Base-by-base conservation (phyloP, 2,329 filamentous ascomycete genomes). In the Diplodia mutila region DNA sequence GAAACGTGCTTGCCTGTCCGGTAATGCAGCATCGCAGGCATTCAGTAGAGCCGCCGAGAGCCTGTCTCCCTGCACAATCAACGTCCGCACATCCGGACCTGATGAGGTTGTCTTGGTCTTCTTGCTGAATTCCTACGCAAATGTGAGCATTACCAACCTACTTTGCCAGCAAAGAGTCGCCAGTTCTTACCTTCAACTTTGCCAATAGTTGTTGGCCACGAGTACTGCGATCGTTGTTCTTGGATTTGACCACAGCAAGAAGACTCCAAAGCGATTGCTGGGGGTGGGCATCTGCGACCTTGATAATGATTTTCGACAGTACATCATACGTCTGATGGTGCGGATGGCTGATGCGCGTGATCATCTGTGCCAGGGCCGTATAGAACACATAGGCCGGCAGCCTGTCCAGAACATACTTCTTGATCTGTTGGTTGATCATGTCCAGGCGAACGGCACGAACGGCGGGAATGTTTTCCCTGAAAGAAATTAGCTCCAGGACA, bases 211-310 rank as follows among this genome's bases (percentile, higher is more conserved):
- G 72, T 39, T 71, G 70, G 4, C 87, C 89, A 68, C 87, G 82
- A 8, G 79, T 80, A 2, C 84, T 83, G 68, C 94, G 87, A 65
- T 94, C 91, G 16, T 85, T 84, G 69, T 93, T 89, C 37, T 86
- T 91, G 0, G 92, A 92, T 67, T 94, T 94, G 72, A 93, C 90
- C 53, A 97, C 90, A 9, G 94, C 92, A 65, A 98, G 87, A 42
- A 99, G 81, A 73, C 90, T 91, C 96, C 95, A 99, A 29, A 98
- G 80, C 0, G 94, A 90, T 78, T 99, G 95, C 69, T 92, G 92
- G 0, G 95, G 94, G 77, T 97, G 91, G n/a, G 88, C 85, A 51
- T 89, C 85, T 9, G 97, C 90, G n/a, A 97, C 92, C 76, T 92
- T 94, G 69, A 90, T 82, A 66, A 99, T 93, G 71, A 98, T 94